Evolutionary conservation across 208 protist species (phyloP).

Genomic region (Wallacemonas sp.): DNA sequence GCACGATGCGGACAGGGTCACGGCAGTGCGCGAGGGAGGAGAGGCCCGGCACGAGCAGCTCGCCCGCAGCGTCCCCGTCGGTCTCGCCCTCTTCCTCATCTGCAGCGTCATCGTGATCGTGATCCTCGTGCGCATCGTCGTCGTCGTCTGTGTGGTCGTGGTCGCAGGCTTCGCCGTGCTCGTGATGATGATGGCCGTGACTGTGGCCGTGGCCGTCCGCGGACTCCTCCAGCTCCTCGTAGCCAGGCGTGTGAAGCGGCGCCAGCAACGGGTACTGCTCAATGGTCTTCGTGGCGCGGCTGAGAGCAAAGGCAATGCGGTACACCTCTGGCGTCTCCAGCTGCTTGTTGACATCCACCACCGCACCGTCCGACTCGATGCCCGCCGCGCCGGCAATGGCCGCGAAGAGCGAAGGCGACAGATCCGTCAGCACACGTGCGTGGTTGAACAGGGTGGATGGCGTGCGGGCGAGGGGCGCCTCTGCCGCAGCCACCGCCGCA

Average conservation of each 20-base stretch:
- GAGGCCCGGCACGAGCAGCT: slow-evolving; percentile 45
- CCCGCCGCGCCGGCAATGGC: slow-evolving; percentile 46
- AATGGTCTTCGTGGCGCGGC: slow-evolving; percentile 67
- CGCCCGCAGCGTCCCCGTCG: slow-evolving; percentile 15
- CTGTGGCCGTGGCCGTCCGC: slow-evolving; percentile 9
- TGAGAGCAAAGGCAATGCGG: slow-evolving; percentile 81
- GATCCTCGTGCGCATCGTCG: slow-evolving; percentile 23
- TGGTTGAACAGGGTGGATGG: slow-evolving; percentile 8
- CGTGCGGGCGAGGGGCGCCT: not conserved
- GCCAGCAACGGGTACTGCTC: slow-evolving; percentile 65
- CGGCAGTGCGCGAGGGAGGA: slow-evolving; percentile 44
- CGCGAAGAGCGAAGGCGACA: slow-evolving; percentile 50
- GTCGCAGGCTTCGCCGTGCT: not conserved
- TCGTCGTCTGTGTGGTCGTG: slow-evolving; percentile 1
- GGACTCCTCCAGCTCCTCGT: slow-evolving; percentile 27
- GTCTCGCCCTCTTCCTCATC: slow-evolving; percentile 18
- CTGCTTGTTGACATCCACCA: slow-evolving; percentile 41
- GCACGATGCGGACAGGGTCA: slow-evolving; percentile 44
- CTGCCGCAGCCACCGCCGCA: not conserved
- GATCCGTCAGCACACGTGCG: slow-evolving; percentile 29
- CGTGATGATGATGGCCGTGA: slow-evolving; percentile 11
- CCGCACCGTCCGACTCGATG: slow-evolving; percentile 45
- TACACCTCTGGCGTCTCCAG: slow-evolving; percentile 57
- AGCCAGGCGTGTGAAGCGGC: slow-evolving; percentile 61
- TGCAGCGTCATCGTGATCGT: slow-evolving; percentile 28